phyloP scores from a whole-genome alignment of 164 flowering plant species.

The Stephania yunnanensis region DNA sequence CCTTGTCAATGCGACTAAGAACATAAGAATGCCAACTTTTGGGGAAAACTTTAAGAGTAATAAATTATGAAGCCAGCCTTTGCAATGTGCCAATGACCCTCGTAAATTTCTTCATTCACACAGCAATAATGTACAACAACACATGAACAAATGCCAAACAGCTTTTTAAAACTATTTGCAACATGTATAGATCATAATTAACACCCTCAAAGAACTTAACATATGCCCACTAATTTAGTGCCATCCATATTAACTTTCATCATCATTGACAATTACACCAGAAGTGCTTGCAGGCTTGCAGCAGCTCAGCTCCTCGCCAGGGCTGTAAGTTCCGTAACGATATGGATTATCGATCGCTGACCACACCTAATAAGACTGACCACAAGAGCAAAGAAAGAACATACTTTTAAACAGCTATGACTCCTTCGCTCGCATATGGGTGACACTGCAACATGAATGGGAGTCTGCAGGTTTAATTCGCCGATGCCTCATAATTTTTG shows the following conservation, averaged over 20 bases:
- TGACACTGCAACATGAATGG: neutral
- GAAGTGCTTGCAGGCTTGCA: neutral
- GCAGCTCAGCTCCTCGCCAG: slow-evolving; percentile 6
- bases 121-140: slow-evolving; percentile 8
- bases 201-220: neutral
- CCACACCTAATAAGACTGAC: neutral
- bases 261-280: neutral
- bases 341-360: neutral
- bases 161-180: neutral
- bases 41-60: slow-evolving; percentile 20
- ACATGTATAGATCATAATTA: slow-evolving; percentile 2
- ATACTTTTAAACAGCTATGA: neutral
- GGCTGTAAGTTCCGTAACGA: neutral
- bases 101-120: slow-evolving; percentile 5
- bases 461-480: slow-evolving; percentile 2
- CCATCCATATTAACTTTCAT: neutral
- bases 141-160: slow-evolving; percentile 4
- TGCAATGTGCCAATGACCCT: slow-evolving; percentile 5
- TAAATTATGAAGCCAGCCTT: neutral
- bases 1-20: slow-evolving; percentile 33
- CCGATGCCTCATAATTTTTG: neutral
- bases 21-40: slow-evolving; percentile 38
- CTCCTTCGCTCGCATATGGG: neutral
- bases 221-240: no score
- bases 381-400: neutral